Conservation (phyloP, 352 stramenopile genomes). For the Globisporangium polare region DNA sequence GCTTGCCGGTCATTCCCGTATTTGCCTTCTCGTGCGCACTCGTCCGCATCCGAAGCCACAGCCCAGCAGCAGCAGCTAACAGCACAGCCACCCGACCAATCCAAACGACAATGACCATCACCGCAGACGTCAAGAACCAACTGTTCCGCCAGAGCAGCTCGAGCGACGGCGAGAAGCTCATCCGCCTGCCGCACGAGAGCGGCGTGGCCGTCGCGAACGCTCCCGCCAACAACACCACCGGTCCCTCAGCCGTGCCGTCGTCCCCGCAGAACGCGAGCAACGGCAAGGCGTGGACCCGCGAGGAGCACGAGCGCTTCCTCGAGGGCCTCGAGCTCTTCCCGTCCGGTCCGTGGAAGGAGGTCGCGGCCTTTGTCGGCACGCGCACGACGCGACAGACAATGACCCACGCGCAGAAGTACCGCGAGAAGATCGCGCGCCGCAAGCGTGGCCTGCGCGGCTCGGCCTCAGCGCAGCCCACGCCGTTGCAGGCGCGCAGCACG, state of each 20-base stretch:
- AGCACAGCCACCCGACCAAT: not conserved
- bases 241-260: not conserved
- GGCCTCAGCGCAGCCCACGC: not conserved
- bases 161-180: conserved; percentile 15
- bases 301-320: conserved; percentile 44
- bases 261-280: conserved; percentile 12
- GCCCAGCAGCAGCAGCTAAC: not conserved
- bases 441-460: conserved; percentile 9
- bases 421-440: conserved; percentile 17
- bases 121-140: conserved; percentile 16
- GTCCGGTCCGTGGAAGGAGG: conserved; percentile 35
- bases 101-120: conserved; percentile 9
- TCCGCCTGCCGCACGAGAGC: conserved; percentile 11
- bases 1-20: not conserved
- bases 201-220: not conserved
- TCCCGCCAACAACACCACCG: not conserved
- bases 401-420: conserved; percentile 44
- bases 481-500: not conserved
- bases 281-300: conserved; percentile 25
- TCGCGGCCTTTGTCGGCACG: conserved; percentile 30
- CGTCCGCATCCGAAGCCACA: not conserved
- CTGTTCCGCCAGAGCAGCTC: conserved; percentile 18
- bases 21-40: not conserved
- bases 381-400: conserved; percentile 33
- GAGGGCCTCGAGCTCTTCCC: conserved; percentile 35